phyloP scores from a whole-genome alignment of 1,284 basidiomycete genomes.

The Microbotryomycetes sp. region DNA sequence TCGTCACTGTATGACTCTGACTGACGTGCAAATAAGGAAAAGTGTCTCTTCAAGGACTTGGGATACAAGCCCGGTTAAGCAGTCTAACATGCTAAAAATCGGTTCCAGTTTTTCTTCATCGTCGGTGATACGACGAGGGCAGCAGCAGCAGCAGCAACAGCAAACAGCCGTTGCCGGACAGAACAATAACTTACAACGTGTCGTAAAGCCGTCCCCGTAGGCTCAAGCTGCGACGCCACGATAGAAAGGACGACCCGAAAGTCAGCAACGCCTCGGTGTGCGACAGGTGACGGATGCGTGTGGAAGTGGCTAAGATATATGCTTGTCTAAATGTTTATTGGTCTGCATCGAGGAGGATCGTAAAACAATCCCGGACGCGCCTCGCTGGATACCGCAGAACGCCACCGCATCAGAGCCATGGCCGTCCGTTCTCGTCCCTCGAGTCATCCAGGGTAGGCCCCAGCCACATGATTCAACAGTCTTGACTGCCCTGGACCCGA shows the following conservation, averaged over 20 bases:
- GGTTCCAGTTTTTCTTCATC: neutral
- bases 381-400: neutral
- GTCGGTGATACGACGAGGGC: too few species aligned
- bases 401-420: constrained; percentile 12
- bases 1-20: neutral
- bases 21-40: neutral
- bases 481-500: too few species aligned
- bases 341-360: neutral
- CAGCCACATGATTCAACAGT: too few species aligned
- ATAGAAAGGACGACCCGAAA: too few species aligned
- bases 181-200: too few species aligned
- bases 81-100: constrained; percentile 8
- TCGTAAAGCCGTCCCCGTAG: too few species aligned
- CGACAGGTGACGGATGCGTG: too few species aligned
- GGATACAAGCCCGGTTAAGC: neutral
- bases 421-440: neutral
- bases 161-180: too few species aligned
- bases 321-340: constrained; percentile 13
- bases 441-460: neutral
- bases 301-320: constrained; percentile 14
- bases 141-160: too few species aligned
- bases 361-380: neutral
- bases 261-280: too few species aligned
- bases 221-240: too few species aligned
- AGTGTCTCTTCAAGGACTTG: neutral